These are phyloP conservation scores for Crithidia expoeki DNA, from an alignment of 208 protist species.

Conservation along the genomic window DNA sequence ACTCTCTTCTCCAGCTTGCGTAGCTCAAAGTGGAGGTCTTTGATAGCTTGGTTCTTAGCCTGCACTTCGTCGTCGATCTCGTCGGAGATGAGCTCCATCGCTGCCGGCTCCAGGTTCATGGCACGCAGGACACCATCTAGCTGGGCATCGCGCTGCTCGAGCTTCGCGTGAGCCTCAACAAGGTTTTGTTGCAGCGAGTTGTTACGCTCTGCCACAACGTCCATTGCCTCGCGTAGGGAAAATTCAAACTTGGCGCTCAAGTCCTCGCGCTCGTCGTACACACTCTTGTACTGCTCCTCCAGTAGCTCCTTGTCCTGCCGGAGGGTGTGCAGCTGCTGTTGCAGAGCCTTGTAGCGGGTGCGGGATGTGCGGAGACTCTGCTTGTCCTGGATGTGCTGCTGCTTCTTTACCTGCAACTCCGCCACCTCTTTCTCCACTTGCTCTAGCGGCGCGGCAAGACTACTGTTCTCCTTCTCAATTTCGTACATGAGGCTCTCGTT, in stretches of 20 bases:
- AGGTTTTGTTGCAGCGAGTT: conserved; percentile 81
- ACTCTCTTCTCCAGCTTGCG: conserved; percentile 69
- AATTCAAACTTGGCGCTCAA: conserved; percentile 93
- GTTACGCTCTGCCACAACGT: conserved; percentile 85
- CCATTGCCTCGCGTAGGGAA: conserved; percentile 88
- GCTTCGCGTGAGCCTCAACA: conserved; percentile 67
- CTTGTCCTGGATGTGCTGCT: conserved; percentile 96
- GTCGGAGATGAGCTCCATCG: conserved; percentile 83
- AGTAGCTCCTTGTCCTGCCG: conserved; percentile 90
- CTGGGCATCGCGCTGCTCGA: conserved; percentile 90
- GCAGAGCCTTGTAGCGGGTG: conserved; percentile 74
- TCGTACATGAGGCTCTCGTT: conserved; percentile 98
- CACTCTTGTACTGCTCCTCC: conserved; percentile 84
- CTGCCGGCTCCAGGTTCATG: conserved; percentile 91
- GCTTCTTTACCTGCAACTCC: conserved; percentile 89
- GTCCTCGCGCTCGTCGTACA: conserved; percentile 95
- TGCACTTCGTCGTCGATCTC: conserved; percentile 93
- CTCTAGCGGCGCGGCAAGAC: conserved; percentile 94
- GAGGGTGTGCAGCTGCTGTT: conserved; percentile 83
- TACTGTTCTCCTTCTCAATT: conserved; percentile 96
- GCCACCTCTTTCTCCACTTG: conserved; percentile 90
- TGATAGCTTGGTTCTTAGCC: conserved; percentile 94
- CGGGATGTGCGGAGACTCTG: conserved; percentile 89
- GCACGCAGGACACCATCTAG: conserved; percentile 91
- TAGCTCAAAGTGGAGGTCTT: conserved; percentile 96